Evolutionary conservation across 73 alveolate species (phyloP).

Genomic region (Paramecium bursaria): DNA sequence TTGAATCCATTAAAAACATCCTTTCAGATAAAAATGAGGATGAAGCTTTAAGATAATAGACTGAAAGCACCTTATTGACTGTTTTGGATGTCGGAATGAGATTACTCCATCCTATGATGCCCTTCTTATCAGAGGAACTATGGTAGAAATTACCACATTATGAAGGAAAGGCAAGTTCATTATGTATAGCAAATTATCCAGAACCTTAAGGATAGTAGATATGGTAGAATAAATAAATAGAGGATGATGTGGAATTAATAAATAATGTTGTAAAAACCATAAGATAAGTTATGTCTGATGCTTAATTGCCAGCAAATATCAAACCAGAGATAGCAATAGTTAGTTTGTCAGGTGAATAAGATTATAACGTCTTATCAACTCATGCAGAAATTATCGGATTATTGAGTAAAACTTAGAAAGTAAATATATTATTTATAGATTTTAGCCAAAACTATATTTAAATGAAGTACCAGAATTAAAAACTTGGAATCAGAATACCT

Average conservation of each 20-base stretch:
- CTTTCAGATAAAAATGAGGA: constrained; percentile 77
- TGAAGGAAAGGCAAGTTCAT: constrained; percentile 78
- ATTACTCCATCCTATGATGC: constrained; percentile 97
- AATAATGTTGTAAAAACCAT: constrained; percentile 20
- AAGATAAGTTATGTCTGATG: constrained; percentile 50
- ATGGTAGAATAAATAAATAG: constrained; percentile 77
- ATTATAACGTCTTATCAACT: constrained; percentile 6
- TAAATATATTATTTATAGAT: constrained; percentile 6
- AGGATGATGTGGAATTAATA: constrained; percentile 33
- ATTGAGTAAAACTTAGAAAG: constrained; percentile 54
- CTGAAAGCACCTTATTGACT: constrained; percentile 83
- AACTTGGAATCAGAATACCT: not conserved
- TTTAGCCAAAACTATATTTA: not conserved
- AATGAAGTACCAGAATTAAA: constrained; percentile 11
- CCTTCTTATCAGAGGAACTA: constrained; percentile 96
- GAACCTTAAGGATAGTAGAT: constrained; percentile 63
- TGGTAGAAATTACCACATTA: constrained; percentile 95
- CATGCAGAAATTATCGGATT: constrained; percentile 52
- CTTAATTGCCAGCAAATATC: constrained; percentile 50
- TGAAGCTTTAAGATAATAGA: constrained; percentile 80
- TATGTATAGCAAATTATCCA: constrained; percentile 89
- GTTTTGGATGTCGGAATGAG: constrained; percentile 86
- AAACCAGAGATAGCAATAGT: constrained; percentile 45
- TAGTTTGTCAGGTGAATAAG: constrained; percentile 10
- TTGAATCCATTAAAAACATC: constrained; percentile 92